Percentiles rank a stretch among this genome's conserved stretches.
phyloP scores from a whole-genome alignment of 1,139 yeast species.

The Zhuliangozyma blackwelliae region DNA sequence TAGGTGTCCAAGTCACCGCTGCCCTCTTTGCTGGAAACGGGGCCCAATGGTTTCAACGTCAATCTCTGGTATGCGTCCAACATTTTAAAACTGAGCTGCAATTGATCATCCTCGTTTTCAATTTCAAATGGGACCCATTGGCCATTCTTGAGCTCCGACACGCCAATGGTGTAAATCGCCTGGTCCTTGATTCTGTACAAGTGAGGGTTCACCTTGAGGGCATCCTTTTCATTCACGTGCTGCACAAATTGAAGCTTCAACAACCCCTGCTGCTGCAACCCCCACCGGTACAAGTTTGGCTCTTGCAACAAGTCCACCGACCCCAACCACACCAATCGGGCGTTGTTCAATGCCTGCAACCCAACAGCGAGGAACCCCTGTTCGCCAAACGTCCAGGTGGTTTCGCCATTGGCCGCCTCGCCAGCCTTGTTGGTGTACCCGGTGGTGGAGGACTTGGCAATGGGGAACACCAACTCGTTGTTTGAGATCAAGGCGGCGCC shows the following conservation, averaged over 20 bases:
- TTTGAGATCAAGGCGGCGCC: conserved; percentile 39
- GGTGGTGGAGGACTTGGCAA: conserved; percentile 65
- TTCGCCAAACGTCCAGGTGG: conserved; percentile 76
- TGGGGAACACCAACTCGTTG: conserved; percentile 65
- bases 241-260: conserved; percentile 52
- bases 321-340: conserved; percentile 82
- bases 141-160: conserved; percentile 59
- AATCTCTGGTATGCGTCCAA: conserved; percentile 93
- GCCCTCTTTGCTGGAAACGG: conserved; percentile 34
- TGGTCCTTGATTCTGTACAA: conserved; percentile 71
- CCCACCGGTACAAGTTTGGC: conserved; percentile 62
- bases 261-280: conserved; percentile 64
- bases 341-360: conserved; percentile 75
- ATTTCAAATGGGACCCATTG: conserved; percentile 66
- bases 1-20: conserved; percentile 31
- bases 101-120: conserved; percentile 43
- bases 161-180: conserved; percentile 59
- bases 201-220: conserved; percentile 32
- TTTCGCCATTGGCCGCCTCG: conserved; percentile 40
- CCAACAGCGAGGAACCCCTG: conserved; percentile 79
- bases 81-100: conserved; percentile 85
- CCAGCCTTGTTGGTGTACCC: conserved; percentile 49
- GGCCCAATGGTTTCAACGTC: conserved; percentile 46
- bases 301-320: conserved; percentile 51
- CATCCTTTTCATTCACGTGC: conserved; percentile 50